Evolutionary conservation across 805 yeast genomes (phyloP).

Genomic region (Suhomyces pyralidae): DNA sequence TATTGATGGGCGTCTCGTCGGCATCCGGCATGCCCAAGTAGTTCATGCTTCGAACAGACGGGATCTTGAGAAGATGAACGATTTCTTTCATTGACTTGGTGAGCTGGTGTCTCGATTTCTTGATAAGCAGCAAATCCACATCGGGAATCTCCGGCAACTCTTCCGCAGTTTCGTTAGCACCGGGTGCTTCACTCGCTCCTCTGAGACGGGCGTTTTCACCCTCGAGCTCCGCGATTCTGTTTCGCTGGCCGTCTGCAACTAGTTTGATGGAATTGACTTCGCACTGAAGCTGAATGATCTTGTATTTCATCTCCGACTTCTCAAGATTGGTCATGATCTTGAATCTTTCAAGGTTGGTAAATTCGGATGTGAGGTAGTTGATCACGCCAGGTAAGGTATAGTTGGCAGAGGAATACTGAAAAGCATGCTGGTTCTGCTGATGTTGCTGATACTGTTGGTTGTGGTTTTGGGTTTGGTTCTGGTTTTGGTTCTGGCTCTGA

Average conservation of each 20-base stretch:
- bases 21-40: conserved; percentile 22
- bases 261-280: conserved; percentile 46
- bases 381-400: conserved; percentile 58
- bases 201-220: conserved; percentile 13
- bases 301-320: conserved; percentile 49
- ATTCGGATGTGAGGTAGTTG: conserved; percentile 57
- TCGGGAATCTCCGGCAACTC: conserved; percentile 24
- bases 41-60: conserved; percentile 17
- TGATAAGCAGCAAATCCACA: conserved; percentile 30
- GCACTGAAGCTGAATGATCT: conserved; percentile 50
- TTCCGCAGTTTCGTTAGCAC: background rate
- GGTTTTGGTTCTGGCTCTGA: background rate
- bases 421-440: conserved; percentile 6
- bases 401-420: conserved; percentile 17
- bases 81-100: conserved; percentile 37
- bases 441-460: conserved; percentile 6
- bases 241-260: conserved; percentile 39
- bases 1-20: conserved; percentile 5
- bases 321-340: conserved; percentile 54
- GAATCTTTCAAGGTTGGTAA: conserved; percentile 41
- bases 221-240: conserved; percentile 40
- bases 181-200: background rate
- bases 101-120: conserved; percentile 30
- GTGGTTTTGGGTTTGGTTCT: background rate
- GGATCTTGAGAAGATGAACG: conserved; percentile 29